Conservation (phyloP, 2,329 filamentous ascomycete species). For the Colletotrichum cereale region DNA sequence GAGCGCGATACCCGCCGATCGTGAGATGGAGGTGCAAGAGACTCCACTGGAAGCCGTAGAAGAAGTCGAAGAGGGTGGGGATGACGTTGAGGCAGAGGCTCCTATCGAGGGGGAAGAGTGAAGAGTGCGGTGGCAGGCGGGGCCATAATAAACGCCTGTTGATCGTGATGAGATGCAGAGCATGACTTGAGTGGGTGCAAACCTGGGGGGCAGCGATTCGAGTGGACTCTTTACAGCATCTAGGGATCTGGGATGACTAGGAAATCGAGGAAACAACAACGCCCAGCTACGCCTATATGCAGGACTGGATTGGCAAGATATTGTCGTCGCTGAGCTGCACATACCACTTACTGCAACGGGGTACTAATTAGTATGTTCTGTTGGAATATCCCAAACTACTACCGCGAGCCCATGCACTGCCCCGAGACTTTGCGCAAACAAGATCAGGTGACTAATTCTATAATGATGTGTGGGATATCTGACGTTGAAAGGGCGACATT, state of each 20-base stretch:
- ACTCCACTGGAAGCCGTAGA: constrained; percentile 45
- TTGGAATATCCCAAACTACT: not conserved
- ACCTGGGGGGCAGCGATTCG: not conserved
- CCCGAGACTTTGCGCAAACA: not conserved
- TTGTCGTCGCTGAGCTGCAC: not conserved
- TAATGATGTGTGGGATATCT: constrained; percentile 1
- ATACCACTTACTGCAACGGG: not conserved
- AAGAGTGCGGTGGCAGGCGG: constrained; percentile 33
- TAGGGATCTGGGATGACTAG: constrained; percentile 4
- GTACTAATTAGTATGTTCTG: not conserved
- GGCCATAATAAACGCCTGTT: not conserved
- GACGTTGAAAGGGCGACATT: not conserved
- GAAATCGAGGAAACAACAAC: not conserved
- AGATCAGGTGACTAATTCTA: not conserved
- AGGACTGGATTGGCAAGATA: not conserved
- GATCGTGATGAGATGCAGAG: constrained; percentile 10
- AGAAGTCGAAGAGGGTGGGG: constrained; percentile 42
- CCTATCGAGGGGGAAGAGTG: constrained; percentile 49
- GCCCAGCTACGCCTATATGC: not conserved
- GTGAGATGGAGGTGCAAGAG: constrained; percentile 44
- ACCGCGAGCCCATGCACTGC: constrained; percentile 1
- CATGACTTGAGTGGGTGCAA: not conserved
- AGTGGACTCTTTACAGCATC: not conserved
- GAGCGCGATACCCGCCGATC: constrained; percentile 42
- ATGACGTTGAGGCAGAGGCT: constrained; percentile 43